Base-by-base conservation (phyloP, 2,329 filamentous ascomycete genomes). In the Diaporthe citriasiana region DNA sequence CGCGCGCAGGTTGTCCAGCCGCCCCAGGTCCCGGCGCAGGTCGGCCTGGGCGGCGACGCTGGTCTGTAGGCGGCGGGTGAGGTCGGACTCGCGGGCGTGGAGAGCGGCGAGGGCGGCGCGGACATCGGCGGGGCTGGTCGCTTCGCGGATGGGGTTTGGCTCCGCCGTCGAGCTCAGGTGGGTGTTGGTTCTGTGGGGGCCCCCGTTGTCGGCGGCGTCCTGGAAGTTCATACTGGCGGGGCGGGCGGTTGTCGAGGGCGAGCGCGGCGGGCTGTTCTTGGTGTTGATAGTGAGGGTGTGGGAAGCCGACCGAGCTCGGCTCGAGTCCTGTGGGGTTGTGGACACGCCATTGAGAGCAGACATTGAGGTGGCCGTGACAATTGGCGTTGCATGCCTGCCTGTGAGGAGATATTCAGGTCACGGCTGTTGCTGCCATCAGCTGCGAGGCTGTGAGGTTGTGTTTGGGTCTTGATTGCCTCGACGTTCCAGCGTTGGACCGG, bases 1-100 rank as follows among this genome's bases (percentile, higher is more conserved):
- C 55, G 95, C 95, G 77, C 97, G 94, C 71, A 98, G 89, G 40
- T 98, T 88, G 83, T 99, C 97, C 76, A 99, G 89, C 25, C 96
- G 93, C 75, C 92, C 92, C 68, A 99, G 89, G 80, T 98, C 95
- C 77, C 95, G 93, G 27, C 93, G 93, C 66, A 99, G 90, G 80
- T 97, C 94, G 75, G 94, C 92, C 81, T 98, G 95, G 0, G 94
- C 95, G 76, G 93, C 91, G 65, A 98, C 86, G 70, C 98, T 90
- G 70, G 89, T 87, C 82, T 96, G 91, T 57, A 98, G 91, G 59
- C 92, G 93, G 71, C 89, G 87, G 0, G 93, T 94, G 76, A 98
- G 91, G 71, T 88, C 84, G 76, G 91, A 88, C 83, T 98, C 95
- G 80, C 93, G 93, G 69, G 88, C 85, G 80, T 95, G 93, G 69